Percentiles rank a stretch among this genome's conserved stretches.
Conservation (phyloP, 805 yeast genomes). For the Metschnikowia cerradonensis region DNA sequence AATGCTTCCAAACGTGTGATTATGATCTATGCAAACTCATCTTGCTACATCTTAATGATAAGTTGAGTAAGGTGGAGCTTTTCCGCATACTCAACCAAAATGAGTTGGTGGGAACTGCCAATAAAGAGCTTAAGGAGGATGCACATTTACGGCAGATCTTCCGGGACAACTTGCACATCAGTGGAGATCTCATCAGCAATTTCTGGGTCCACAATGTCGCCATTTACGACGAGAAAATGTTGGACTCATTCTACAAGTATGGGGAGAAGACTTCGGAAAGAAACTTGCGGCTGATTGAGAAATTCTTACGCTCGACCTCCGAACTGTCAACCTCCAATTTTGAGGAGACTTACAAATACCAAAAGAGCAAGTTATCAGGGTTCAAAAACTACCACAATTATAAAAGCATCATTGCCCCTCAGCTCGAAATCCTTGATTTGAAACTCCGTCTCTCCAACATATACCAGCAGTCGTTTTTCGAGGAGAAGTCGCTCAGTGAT, state of each 20-base stretch:
- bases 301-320: not conserved
- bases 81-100: conserved; percentile 58
- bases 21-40: conserved; percentile 58
- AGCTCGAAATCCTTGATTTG: conserved; percentile 30
- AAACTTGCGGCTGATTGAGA: conserved; percentile 3
- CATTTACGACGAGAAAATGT: conserved; percentile 17
- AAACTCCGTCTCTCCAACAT: conserved; percentile 31
- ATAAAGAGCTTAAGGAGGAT: conserved; percentile 18
- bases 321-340: conserved; percentile 1
- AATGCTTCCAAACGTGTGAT: conserved; percentile 59
- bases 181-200: conserved; percentile 36
- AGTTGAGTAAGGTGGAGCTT: conserved; percentile 61
- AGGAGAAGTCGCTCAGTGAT: conserved; percentile 23
- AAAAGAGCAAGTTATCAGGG: conserved; percentile 22
- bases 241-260: conserved; percentile 29
- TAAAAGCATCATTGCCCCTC: conserved; percentile 23
- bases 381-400: conserved; percentile 16
- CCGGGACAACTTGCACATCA: conserved; percentile 24
- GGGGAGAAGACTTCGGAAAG: conserved; percentile 28
- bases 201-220: conserved; percentile 36
- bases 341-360: conserved; percentile 16
- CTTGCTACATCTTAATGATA: conserved; percentile 49
- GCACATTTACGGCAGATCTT: conserved; percentile 10
- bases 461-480: conserved; percentile 28
- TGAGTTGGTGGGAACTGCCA: conserved; percentile 27